Percentiles rank a stretch among this genome's conserved stretches.
Evolutionary conservation across 108 stramenopile genomes (phyloP).

Genomic region (Asterionellopsis glacialis): DNA sequence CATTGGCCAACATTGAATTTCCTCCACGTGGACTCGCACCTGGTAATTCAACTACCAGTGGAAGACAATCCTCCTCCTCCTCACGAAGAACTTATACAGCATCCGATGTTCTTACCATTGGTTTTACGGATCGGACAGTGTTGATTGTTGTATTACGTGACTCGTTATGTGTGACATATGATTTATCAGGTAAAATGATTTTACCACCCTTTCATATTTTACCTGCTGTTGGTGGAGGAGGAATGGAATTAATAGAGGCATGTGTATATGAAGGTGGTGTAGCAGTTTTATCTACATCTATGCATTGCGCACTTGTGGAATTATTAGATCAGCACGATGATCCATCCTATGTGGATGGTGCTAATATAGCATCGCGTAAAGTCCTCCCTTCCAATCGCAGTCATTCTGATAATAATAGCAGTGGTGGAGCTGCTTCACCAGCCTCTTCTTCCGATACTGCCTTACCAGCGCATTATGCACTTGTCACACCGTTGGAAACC

Average conservation of each 20-base stretch:
- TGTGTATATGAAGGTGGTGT: slow-evolving; percentile 69
- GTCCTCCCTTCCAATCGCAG: slow-evolving; percentile 8
- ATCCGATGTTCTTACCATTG: slow-evolving; percentile 65
- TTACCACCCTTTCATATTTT: slow-evolving; percentile 72
- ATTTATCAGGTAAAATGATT: slow-evolving; percentile 43
- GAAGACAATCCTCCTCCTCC: not conserved
- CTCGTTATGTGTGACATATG: slow-evolving; percentile 69
- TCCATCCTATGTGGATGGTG: slow-evolving; percentile 47
- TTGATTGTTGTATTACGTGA: slow-evolving; percentile 67
- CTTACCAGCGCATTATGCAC: slow-evolving; percentile 54
- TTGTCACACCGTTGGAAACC: slow-evolving; percentile 63
- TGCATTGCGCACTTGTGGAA: slow-evolving; percentile 72
- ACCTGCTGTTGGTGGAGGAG: slow-evolving; percentile 23
- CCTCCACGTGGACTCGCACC: slow-evolving; percentile 32
- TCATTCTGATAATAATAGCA: not conserved
- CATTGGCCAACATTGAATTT: slow-evolving; percentile 49
- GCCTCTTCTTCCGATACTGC: slow-evolving; percentile 12
- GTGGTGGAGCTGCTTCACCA: not conserved
- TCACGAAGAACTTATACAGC: slow-evolving; percentile 6
- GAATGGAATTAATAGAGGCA: slow-evolving; percentile 56
- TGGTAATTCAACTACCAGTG: not conserved
- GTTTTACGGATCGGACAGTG: slow-evolving; percentile 62
- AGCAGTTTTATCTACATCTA: slow-evolving; percentile 58
- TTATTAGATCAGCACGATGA: slow-evolving; percentile 75
- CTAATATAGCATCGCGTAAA: slow-evolving; percentile 43